These are phyloP conservation scores for Suhomyces kilbournensis DNA, from an alignment of 805 yeast genomes.

Conservation along the genomic window DNA sequence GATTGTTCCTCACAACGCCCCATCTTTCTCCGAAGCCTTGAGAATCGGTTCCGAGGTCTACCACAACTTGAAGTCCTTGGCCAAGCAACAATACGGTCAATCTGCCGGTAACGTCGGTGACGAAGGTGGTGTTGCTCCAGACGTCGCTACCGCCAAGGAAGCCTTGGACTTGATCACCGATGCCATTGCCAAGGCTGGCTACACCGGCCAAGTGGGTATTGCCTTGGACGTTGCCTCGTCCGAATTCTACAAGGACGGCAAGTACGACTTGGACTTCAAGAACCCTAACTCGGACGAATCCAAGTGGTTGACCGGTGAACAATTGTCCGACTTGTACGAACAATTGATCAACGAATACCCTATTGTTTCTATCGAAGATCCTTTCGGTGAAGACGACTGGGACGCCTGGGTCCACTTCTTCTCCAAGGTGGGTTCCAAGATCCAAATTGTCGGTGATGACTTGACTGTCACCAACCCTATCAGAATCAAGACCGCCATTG, in stretches of 20 bases:
- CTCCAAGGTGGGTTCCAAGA: conserved; percentile 57
- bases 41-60: conserved; percentile 97
- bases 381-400: conserved; percentile 99
- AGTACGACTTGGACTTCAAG: conserved; percentile 98
- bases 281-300: conserved; percentile 88
- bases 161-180: conserved; percentile 90
- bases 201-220: conserved; percentile 86
- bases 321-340: conserved; percentile 82
- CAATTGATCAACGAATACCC: conserved; percentile 86
- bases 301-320: conserved; percentile 86
- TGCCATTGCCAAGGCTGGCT: conserved; percentile 92
- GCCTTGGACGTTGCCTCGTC: conserved; percentile 97
- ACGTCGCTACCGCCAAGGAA: conserved; percentile 91
- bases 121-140: conserved; percentile 99
- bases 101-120: conserved; percentile 99
- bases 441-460: conserved; percentile 97
- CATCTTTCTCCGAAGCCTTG: conserved; percentile 89
- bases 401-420: conserved; percentile 93
- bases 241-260: conserved; percentile 95
- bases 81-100: conserved; percentile 95
- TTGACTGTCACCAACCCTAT: conserved; percentile 97
- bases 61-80: conserved; percentile 90
- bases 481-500: conserved; percentile 93
- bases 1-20: conserved; percentile 95
- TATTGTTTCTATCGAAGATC: conserved; percentile 97